phyloP scores from a whole-genome alignment of 1,139 yeast genomes.

The Yamadazyma aaseri region DNA sequence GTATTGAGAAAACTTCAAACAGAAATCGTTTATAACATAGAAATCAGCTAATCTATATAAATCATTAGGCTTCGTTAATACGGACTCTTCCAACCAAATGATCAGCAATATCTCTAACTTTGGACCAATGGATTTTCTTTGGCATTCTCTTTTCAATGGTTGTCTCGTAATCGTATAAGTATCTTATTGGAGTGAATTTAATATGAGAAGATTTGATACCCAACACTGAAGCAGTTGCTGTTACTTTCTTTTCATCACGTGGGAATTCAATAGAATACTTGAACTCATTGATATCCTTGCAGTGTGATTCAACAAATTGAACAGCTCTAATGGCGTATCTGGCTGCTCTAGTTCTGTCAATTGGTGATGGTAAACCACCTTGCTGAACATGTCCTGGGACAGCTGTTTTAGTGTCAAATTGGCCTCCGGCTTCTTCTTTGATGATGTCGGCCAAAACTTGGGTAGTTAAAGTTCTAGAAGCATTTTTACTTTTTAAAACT shows the following conservation, averaged over 20 bases:
- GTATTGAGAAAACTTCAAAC: too few relatives aligned
- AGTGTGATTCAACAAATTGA: conserved; percentile 69
- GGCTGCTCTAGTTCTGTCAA: conserved; percentile 90
- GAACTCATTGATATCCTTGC: conserved; percentile 19
- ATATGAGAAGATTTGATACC: conserved; percentile 83
- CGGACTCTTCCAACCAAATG: conserved; percentile 75
- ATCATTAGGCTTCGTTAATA: conserved; percentile 9
- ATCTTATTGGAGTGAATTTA: conserved; percentile 68
- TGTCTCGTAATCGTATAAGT: conserved; percentile 83
- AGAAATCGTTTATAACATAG: too few relatives aligned
- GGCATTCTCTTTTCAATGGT: conserved; percentile 82
- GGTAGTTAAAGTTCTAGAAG: conserved; percentile 66
- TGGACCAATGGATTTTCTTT: conserved; percentile 80
- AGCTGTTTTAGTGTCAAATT: conserved; percentile 75
- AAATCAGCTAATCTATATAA: too few relatives aligned
- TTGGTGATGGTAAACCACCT: conserved; percentile 94
- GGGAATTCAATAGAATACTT: conserved; percentile 35
- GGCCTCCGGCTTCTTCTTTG: conserved; percentile 61
- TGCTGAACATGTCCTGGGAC: conserved; percentile 91
- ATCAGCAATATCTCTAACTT: conserved; percentile 74
- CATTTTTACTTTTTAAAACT: conserved; percentile 66
- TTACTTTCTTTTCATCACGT: conserved; percentile 31
- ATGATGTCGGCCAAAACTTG: conserved; percentile 68
- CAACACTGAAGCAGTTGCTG: conserved; percentile 75
- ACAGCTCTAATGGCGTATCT: conserved; percentile 87